A percentile compares a stretch with the other conserved stretches of the same genome.
phyloP scores from a whole-genome alignment of 2,329 filamentous ascomycete genomes.

The Sclerotinia borealis region DNA sequence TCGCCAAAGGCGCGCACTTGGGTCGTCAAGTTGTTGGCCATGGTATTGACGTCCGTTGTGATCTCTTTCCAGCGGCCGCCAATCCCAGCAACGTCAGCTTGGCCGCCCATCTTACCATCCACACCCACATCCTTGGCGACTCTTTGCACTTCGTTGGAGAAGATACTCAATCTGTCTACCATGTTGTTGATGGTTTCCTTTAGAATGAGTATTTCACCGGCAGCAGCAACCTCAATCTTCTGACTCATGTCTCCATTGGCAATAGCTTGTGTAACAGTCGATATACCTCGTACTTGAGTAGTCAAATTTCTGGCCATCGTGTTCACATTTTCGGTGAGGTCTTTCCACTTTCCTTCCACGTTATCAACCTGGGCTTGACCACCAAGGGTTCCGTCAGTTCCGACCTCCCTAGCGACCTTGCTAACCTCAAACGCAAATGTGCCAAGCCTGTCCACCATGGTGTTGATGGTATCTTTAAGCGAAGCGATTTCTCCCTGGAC shows the following conservation, averaged over 20 bases:
- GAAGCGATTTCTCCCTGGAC: conserved; percentile 92
- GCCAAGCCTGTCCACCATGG: conserved; percentile 95
- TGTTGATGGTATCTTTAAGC: conserved; percentile 96
- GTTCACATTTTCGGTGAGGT: conserved; percentile 86
- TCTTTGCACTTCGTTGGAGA: conserved; percentile 92
- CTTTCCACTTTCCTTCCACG: conserved; percentile 97
- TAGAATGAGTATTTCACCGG: conserved; percentile 87
- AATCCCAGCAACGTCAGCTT: conserved; percentile 88
- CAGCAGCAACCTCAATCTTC: conserved; percentile 91
- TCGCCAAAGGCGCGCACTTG: conserved; percentile 97
- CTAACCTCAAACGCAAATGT: conserved; percentile 97
- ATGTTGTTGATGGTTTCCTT: conserved; percentile 99
- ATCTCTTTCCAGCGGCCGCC: conserved; percentile 98
- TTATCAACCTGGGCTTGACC: conserved; percentile 92
- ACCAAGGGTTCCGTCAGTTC: conserved; percentile 88
- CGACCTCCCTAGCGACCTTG: conserved; percentile 90
- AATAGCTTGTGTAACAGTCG: conserved; percentile 89
- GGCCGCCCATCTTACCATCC: conserved; percentile 96
- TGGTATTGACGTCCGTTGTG: conserved; percentile 49
- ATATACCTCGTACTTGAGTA: conserved; percentile 79
- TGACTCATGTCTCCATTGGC: conserved; percentile 93
- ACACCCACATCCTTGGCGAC: conserved; percentile 96
- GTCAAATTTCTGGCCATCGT: conserved; percentile 66
- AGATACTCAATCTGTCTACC: conserved; percentile 91
- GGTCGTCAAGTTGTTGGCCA: conserved; percentile 69